These are phyloP conservation scores for Wallacemonas sp. DNA, from an alignment of 208 protist genomes.

Conservation along the genomic window DNA sequence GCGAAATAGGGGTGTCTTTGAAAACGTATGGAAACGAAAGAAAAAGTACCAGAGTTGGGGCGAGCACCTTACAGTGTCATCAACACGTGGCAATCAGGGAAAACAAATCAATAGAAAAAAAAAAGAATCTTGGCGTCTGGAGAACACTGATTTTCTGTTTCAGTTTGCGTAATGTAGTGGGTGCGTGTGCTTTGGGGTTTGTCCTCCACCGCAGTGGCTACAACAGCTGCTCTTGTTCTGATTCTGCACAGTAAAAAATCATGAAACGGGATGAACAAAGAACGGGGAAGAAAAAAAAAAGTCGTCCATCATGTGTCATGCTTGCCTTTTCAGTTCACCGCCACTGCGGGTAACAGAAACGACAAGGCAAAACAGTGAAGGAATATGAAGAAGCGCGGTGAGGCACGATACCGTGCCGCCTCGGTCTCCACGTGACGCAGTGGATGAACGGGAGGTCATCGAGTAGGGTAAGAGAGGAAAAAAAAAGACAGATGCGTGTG, in stretches of 20 bases:
- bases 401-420: conserved; percentile 4
- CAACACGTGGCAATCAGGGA: too few species aligned
- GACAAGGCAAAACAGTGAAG: too few species aligned
- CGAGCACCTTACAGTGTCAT: neutral
- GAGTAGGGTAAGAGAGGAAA: neutral
- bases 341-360: neutral
- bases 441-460: neutral
- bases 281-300: neutral
- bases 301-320: neutral
- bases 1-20: neutral
- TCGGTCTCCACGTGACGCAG: neutral
- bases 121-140: too few species aligned
- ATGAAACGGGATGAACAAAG: too few species aligned
- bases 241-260: too few species aligned
- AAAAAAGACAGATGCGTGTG: neutral
- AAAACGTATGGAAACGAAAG: neutral
- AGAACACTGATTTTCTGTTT: too few species aligned
- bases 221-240: too few species aligned
- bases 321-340: neutral
- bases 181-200: too few species aligned
- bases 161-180: too few species aligned
- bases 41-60: neutral
- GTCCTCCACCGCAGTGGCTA: too few species aligned
- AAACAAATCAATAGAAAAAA: too few species aligned
- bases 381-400: neutral